phyloP scores from a whole-genome alignment of 129 eudicot species.

The Kitagawia praeruptora region DNA sequence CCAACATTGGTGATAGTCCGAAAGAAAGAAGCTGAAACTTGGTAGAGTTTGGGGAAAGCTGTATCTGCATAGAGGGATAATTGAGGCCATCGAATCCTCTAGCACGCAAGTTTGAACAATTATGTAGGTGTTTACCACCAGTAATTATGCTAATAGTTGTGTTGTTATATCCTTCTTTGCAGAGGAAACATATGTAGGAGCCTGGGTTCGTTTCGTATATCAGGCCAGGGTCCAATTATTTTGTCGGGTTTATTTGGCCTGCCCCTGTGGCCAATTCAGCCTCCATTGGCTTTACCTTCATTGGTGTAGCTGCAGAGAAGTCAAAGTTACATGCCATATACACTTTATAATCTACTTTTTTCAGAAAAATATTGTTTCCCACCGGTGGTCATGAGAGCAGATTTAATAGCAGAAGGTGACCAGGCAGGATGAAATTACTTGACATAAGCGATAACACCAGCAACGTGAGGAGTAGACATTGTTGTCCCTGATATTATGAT shows the following conservation, averaged over 20 bases:
- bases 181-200: slow-evolving; percentile 53
- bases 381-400: too few relatives aligned
- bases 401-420: too few relatives aligned
- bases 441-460: too few relatives aligned
- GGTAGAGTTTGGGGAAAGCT: slow-evolving; percentile 23
- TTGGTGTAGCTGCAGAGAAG: slow-evolving; percentile 39
- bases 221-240: slow-evolving; percentile 66
- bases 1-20: slow-evolving; percentile 62
- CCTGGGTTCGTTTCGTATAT: slow-evolving; percentile 42
- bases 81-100: slow-evolving; percentile 69
- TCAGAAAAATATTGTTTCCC: too few relatives aligned
- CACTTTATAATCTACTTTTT: too few relatives aligned
- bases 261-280: slow-evolving; percentile 59
- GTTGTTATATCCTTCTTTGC: slow-evolving; percentile 62
- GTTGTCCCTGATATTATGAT: too few relatives aligned
- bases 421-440: too few relatives aligned
- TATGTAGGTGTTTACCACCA: slow-evolving; percentile 27
- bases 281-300: slow-evolving; percentile 38
- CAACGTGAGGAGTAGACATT: too few relatives aligned
- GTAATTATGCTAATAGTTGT: slow-evolving; percentile 36
- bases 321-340: neutral
- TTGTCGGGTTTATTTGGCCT: slow-evolving; percentile 58
- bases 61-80: slow-evolving; percentile 72
- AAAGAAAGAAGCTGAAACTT: slow-evolving; percentile 38
- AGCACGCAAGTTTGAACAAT: slow-evolving; percentile 42